A percentile compares a stretch with the other conserved stretches of the same genome.
Conservation (phyloP, 768 basidiomycete genomes). For the Mycena galopus region DNA sequence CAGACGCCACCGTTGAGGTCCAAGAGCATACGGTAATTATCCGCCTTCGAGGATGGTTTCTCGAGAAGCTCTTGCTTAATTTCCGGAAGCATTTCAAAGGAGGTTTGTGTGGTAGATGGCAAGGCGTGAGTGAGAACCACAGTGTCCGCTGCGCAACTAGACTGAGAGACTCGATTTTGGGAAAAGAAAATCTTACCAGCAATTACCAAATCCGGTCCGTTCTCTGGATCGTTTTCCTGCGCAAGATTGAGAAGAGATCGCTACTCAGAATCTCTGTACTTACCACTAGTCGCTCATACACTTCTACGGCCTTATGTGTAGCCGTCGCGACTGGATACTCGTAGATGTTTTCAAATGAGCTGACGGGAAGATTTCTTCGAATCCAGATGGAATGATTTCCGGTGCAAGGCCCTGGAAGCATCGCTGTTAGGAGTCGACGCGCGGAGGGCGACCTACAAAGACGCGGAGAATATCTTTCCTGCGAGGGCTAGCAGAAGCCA, state of each 20-base stretch:
- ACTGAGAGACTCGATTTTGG: background rate
- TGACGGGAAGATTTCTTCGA: slow-evolving; percentile 82
- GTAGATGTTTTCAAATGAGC: slow-evolving; percentile 76
- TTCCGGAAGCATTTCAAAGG: slow-evolving; percentile 66
- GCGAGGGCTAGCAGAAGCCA: slow-evolving; percentile 91
- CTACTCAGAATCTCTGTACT: slow-evolving; percentile 38
- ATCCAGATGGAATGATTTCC: slow-evolving; percentile 81
- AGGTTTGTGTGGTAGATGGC: slow-evolving; percentile 67
- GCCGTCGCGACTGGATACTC: slow-evolving; percentile 86
- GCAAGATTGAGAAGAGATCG: slow-evolving; percentile 17
- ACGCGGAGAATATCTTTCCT: slow-evolving; percentile 85
- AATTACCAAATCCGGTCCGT: slow-evolving; percentile 85
- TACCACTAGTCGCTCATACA: slow-evolving; percentile 86
- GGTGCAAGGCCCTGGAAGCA: slow-evolving; percentile 60
- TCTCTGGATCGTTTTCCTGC: slow-evolving; percentile 68
- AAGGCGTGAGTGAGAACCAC: slow-evolving; percentile 88
- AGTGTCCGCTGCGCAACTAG: slow-evolving; percentile 84
- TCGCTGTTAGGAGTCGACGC: background rate
- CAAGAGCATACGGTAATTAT: slow-evolving; percentile 89
- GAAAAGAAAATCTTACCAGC: slow-evolving; percentile 59
- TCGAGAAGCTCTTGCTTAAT: slow-evolving; percentile 84
- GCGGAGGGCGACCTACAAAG: slow-evolving; percentile 66
- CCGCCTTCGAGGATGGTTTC: slow-evolving; percentile 84
- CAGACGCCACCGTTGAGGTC: slow-evolving; percentile 90
- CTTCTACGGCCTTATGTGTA: slow-evolving; percentile 86